Evolutionary conservation across 2,329 filamentous ascomycete species (phyloP), one percentile per base, ranked within the genome.

Genomic region (Colletotrichum melonis): DNA sequence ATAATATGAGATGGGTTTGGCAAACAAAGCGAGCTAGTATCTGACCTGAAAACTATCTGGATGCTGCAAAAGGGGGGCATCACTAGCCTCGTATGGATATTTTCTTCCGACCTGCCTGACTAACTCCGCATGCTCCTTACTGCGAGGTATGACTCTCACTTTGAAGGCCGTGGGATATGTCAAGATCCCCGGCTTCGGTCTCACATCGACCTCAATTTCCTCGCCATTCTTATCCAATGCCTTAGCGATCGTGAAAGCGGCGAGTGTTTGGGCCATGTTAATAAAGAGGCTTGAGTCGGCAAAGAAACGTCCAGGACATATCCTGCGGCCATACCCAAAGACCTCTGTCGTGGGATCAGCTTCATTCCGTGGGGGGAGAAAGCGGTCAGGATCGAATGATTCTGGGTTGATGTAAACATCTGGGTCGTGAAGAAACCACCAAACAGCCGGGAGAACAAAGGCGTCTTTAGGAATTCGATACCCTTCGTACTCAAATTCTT

Each of bases 391-490:
- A 30, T 82, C 75, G 26, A 85, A 85, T 1, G 28, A 16, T 5
- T 72, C 73, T 0, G 82, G 82, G 11, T 81, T 63, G 0, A 88
- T 85, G 79, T 95, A 94, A 1, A 89, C 90, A 46, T 91, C 89
- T 2, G 90, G 88, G 77, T 95, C 92, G 80, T 94, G 92, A 28
- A 92, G 88, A 19, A 83, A 77, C 76, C 76, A 81, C 9, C 77
- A 80, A 0, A 72, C 63, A 1, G 78, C 58, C 1, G 81, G 80
- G 49, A 81, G 11, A 19, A 75, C 22, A 16, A 70, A 49, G 11
- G 67, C 63, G 35, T 46, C 62, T 38, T 70, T 71, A 3, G 70
- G 70, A 19, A 75, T 70, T 11, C 19, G 46, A 12, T 75, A 71
- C 22, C 71, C 73, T 5, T 19, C 32, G 35, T 63, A 75, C 11